These are phyloP conservation scores for Colletotrichum chrysophilum DNA, from an alignment of 2,329 filamentous ascomycete genomes.

Conservation along the genomic window DNA sequence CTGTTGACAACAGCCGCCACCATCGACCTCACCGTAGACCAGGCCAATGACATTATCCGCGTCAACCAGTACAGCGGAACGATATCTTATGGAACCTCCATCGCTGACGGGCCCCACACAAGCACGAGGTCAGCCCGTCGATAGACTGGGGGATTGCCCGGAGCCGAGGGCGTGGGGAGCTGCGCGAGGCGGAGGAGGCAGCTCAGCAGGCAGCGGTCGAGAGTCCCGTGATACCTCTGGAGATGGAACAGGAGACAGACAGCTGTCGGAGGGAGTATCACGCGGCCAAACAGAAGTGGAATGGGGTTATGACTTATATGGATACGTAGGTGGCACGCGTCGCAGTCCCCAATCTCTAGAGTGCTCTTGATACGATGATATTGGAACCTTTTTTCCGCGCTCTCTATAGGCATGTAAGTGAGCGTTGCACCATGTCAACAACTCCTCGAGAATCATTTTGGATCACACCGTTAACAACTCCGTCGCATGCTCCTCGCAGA, in stretches of 20 bases:
- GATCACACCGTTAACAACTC: not conserved
- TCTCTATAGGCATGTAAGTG: not conserved
- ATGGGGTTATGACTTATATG: not conserved
- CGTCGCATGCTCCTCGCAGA: not conserved
- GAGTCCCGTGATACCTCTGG: not conserved
- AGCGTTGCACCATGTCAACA: not conserved
- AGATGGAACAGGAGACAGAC: not conserved
- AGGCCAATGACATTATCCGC: not conserved
- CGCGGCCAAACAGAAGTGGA: not conserved
- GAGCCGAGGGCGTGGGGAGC: not conserved
- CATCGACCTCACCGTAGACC: not conserved
- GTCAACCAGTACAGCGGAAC: not conserved
- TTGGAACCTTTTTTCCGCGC: not conserved
- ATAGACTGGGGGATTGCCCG: not conserved
- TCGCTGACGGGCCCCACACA: not conserved
- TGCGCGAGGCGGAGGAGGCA: not conserved
- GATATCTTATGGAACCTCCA: not conserved
- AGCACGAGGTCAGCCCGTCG: not conserved
- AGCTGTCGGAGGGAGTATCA: not conserved
- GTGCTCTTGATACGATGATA: not conserved
- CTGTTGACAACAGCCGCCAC: not conserved
- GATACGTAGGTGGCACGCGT: not conserved
- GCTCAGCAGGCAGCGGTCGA: not conserved
- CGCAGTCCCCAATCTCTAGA: not conserved
- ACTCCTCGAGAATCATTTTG: not conserved